phyloP scores from a whole-genome alignment of 2,329 filamentous ascomycete genomes.

The Colletotrichum paranaense region DNA sequence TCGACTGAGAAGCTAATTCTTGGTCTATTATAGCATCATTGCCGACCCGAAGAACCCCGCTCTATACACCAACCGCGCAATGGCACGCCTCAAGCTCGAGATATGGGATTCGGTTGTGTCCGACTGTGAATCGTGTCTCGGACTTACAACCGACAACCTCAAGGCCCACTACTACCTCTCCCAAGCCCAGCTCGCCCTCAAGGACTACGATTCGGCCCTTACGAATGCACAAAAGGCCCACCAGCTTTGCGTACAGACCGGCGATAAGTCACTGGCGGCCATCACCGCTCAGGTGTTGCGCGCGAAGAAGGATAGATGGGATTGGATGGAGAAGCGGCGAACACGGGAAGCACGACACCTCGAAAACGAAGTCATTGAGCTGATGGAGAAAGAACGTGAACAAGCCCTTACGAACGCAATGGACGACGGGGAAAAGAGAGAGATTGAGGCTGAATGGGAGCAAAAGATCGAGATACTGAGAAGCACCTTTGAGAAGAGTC shows the following conservation, averaged over 20 bases:
- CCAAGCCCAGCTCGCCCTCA: slow-evolving; percentile 82
- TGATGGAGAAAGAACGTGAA: slow-evolving; percentile 61
- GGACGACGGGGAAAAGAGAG: slow-evolving; percentile 59
- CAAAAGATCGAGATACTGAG: slow-evolving; percentile 57
- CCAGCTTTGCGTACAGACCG: slow-evolving; percentile 69
- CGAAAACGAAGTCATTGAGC: slow-evolving; percentile 67
- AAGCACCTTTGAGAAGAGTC: slow-evolving; percentile 64
- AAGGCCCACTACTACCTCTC: slow-evolving; percentile 89
- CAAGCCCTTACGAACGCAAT: slow-evolving; percentile 50
- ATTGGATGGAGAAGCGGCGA: slow-evolving; percentile 74
- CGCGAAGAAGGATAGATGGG: slow-evolving; percentile 90
- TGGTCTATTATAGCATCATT: slow-evolving; percentile 68
- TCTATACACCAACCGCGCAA: slow-evolving; percentile 90
- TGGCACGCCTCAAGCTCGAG: slow-evolving; percentile 80
- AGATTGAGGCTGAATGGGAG: slow-evolving; percentile 60
- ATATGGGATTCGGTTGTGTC: slow-evolving; percentile 80
- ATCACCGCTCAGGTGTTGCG: slow-evolving; percentile 80
- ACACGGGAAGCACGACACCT: slow-evolving; percentile 66
- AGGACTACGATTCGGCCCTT: slow-evolving; percentile 79
- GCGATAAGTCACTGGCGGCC: slow-evolving; percentile 75
- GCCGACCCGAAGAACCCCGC: slow-evolving; percentile 81
- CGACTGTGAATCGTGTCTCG: slow-evolving; percentile 82
- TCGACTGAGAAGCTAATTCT: not conserved
- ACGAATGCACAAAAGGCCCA: slow-evolving; percentile 79
- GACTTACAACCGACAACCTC: slow-evolving; percentile 73